Percentiles rank a stretch among this genome's conserved stretches.
Conservation (phyloP, 768 basidiomycete genomes). For the Crucibulum laeve region DNA sequence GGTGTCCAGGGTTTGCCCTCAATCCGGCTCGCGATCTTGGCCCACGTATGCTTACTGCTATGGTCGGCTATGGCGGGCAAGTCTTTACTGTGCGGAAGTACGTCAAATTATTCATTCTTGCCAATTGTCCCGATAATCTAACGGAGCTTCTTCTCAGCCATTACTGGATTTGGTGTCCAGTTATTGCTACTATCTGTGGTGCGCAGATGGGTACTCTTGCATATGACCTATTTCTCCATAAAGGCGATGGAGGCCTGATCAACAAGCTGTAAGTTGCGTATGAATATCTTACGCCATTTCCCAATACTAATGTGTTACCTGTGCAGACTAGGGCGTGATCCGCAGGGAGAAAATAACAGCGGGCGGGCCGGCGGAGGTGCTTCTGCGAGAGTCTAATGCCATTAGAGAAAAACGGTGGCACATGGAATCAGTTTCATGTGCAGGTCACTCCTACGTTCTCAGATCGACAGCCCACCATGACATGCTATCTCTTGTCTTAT, state of each 20-base stretch:
- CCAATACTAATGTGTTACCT: too few relatives aligned
- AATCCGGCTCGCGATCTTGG: slow-evolving; percentile 45
- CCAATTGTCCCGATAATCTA: background rate
- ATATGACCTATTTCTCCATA: slow-evolving; percentile 58
- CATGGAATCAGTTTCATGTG: too few relatives aligned
- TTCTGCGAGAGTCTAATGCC: too few relatives aligned
- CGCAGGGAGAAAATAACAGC: too few relatives aligned
- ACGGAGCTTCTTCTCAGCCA: slow-evolving; percentile 32
- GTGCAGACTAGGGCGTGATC: too few relatives aligned
- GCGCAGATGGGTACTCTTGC: slow-evolving; percentile 46
- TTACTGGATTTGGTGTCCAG: slow-evolving; percentile 72
- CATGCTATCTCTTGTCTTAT: too few relatives aligned
- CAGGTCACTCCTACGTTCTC: too few relatives aligned
- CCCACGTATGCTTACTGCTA: slow-evolving; percentile 60
- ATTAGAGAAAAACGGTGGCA: too few relatives aligned
- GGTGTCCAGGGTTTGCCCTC: slow-evolving; percentile 28
- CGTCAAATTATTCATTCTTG: slow-evolving; percentile 10
- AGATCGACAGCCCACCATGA: too few relatives aligned
- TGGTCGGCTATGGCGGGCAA: slow-evolving; percentile 60
- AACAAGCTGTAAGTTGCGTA: slow-evolving; percentile 54
- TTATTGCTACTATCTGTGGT: slow-evolving; percentile 55
- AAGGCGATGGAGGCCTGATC: slow-evolving; percentile 49
- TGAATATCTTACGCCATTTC: too few relatives aligned
- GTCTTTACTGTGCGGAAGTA: slow-evolving; percentile 37
- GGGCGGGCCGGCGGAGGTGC: too few relatives aligned